Conservation (phyloP, 129 eudicot species). For the Sambucus nigra region DNA sequence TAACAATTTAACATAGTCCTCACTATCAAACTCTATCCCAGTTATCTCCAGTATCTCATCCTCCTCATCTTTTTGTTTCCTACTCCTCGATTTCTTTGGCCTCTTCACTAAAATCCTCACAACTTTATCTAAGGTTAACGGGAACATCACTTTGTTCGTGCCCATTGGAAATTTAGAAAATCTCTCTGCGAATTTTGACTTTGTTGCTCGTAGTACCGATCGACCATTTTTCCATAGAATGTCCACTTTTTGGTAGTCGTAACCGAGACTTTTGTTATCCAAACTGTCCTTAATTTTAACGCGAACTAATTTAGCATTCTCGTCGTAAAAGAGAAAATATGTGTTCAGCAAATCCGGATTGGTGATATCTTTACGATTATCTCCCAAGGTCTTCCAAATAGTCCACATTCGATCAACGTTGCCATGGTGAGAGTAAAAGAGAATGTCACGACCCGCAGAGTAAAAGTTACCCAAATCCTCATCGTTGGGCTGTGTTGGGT, state of each 20-base stretch:
- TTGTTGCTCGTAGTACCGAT: no score
- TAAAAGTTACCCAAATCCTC: slow-evolving; percentile 41
- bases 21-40: no score
- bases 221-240: background rate
- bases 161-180: no score
- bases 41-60: no score
- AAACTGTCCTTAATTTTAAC: background rate
- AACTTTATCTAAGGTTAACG: no score
- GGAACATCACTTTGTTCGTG: no score
- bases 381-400: background rate
- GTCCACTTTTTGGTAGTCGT: background rate
- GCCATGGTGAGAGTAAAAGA: slow-evolving; percentile 40
- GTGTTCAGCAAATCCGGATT: background rate
- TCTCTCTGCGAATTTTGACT: no score
- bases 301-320: background rate
- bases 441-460: slow-evolving; percentile 38
- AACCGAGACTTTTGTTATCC: background rate
- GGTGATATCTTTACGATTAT: background rate
- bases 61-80: no score
- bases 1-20: no score
- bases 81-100: no score
- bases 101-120: no score
- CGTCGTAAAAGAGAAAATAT: background rate
- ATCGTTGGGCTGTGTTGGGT: slow-evolving; percentile 22
- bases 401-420: slow-evolving; percentile 50